These are phyloP conservation scores for Coffea eugenioides DNA, from an alignment of 257 asterid genomes.

Conservation along the genomic window DNA sequence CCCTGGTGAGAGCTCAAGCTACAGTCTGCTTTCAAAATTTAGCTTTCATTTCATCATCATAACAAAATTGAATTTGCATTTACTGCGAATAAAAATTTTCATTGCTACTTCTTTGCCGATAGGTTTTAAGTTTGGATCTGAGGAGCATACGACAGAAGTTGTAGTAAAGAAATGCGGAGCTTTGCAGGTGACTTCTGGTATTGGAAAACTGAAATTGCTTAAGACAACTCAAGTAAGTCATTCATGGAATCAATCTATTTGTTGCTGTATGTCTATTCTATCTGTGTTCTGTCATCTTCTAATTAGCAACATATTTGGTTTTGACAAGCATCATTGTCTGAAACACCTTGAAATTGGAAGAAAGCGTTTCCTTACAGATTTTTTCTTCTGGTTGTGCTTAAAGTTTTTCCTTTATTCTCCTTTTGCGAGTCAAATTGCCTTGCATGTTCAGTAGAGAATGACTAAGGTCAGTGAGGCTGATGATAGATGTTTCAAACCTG, in stretches of 20 bases:
- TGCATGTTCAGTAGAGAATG: not conserved
- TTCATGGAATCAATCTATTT: not conserved
- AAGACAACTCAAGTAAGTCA: constrained; percentile 87
- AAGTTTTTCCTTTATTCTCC: too few relatives aligned
- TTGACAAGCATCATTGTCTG: too few relatives aligned
- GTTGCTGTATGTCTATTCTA: not conserved
- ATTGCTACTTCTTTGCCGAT: constrained; percentile 13
- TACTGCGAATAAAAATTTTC: not conserved
- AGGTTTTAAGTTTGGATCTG: constrained; percentile 97
- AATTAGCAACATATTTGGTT: not conserved
- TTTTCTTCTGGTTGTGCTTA: too few relatives aligned
- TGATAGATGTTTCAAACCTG: not conserved
- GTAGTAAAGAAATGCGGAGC: constrained; percentile 59
- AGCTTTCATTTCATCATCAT: not conserved
- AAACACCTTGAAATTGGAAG: too few relatives aligned
- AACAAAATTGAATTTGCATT: not conserved
- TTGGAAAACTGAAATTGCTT: constrained; percentile 73
- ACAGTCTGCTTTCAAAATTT: not conserved
- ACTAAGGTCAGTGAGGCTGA: not conserved
- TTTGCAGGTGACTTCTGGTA: constrained; percentile 71
- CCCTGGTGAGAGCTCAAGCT: not conserved
- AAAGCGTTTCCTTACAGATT: too few relatives aligned
- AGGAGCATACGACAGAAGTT: constrained; percentile 86
- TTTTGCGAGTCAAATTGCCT: too few relatives aligned
- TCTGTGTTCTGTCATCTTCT: not conserved